A percentile compares a stretch with the other conserved stretches of the same genome.
These are phyloP conservation scores for Cichorium intybus DNA, from an alignment of 140 eudicot species.

Conservation along the genomic window DNA sequence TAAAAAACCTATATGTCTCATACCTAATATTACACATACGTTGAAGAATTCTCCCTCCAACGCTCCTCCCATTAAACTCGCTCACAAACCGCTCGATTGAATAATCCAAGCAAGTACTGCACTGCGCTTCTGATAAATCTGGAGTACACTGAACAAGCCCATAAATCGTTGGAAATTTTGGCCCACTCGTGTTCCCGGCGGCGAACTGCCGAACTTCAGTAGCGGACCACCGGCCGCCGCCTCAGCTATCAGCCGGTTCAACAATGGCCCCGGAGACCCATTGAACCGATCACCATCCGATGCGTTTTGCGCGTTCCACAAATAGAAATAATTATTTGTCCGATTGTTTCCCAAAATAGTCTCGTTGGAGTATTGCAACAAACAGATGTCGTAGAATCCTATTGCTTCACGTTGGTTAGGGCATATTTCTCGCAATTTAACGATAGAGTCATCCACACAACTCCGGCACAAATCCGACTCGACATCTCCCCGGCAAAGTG, in stretches of 20 bases:
- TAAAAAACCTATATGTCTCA: slow-evolving; percentile 21
- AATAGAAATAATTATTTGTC: too few species aligned
- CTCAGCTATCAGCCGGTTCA: not conserved
- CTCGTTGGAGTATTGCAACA: slow-evolving; percentile 40
- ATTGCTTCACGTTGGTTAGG: slow-evolving; percentile 37
- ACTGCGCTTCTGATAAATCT: slow-evolving; percentile 2
- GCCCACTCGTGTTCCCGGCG: slow-evolving; percentile 12
- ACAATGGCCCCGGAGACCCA: not conserved
- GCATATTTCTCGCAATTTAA: slow-evolving; percentile 13
- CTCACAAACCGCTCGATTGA: too few species aligned
- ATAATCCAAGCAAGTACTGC: not conserved
- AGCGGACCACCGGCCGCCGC: slow-evolving; percentile 26
- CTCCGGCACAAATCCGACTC: slow-evolving; percentile 10
- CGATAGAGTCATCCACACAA: slow-evolving; percentile 17
- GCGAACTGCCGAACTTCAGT: too few species aligned
- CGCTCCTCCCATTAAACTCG: not conserved
- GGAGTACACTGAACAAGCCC: slow-evolving; percentile 38
- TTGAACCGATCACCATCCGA: too few species aligned
- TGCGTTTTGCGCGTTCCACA: too few species aligned
- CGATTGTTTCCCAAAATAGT: not conserved
- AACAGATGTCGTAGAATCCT: slow-evolving; percentile 29
- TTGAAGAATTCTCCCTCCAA: slow-evolving; percentile 19
- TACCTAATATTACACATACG: slow-evolving; percentile 42
- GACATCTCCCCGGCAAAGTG: slow-evolving; percentile 49
- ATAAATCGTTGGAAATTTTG: not conserved